A percentile compares a stretch with the other conserved stretches of the same genome.
phyloP scores from a whole-genome alignment of 2,329 filamentous ascomycete species.

The Atkinsonella texensis region DNA sequence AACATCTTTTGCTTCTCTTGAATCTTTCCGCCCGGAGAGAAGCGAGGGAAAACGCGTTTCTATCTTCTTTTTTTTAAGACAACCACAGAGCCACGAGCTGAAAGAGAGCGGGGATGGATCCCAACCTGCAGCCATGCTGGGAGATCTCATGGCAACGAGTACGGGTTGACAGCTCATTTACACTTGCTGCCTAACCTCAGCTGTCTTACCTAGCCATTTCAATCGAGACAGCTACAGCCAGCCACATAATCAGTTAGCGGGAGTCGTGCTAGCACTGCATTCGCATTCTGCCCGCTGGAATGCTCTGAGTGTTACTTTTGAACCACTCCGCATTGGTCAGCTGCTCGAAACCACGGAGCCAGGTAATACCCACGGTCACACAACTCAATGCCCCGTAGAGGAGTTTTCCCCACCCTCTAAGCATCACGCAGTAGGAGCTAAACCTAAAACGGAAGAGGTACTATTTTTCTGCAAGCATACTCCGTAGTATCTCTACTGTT shows the following conservation, averaged over 20 bases:
- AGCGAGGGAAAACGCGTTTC: background rate
- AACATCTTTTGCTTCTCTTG: background rate
- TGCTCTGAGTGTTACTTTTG: background rate
- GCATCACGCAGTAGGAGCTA: no score
- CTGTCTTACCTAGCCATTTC: background rate
- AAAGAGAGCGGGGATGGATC: background rate
- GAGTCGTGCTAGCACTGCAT: background rate
- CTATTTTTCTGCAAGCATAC: no score
- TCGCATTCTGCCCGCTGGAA: background rate
- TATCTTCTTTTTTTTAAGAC: background rate
- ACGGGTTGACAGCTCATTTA: background rate
- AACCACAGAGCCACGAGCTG: background rate
- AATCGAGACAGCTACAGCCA: conserved; percentile 1
- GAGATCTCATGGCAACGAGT: background rate
- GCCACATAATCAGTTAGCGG: background rate
- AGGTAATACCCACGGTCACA: background rate
- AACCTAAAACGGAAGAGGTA: no score
- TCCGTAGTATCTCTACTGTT: no score
- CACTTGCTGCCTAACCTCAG: background rate
- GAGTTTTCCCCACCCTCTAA: no score
- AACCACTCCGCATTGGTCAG: background rate
- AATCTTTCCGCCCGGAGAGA: background rate
- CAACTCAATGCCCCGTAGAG: no score
- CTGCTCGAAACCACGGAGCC: background rate
- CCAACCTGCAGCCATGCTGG: background rate